phyloP scores from a whole-genome alignment of 202 grass and related monocot genomes.

The Carex arenaria region DNA sequence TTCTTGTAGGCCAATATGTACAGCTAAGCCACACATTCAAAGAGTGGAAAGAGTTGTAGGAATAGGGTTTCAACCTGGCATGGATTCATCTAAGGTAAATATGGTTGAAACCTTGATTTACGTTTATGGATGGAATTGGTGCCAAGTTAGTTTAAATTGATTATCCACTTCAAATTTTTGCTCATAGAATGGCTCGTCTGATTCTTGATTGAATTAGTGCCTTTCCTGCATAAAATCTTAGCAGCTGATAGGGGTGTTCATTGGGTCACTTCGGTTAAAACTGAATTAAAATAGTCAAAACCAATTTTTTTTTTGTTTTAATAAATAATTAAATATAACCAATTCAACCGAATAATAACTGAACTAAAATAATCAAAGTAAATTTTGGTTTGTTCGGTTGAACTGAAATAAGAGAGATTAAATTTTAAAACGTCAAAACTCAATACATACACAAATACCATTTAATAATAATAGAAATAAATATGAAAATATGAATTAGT shows the following conservation, averaged over 20 bases:
- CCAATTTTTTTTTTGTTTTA: no score
- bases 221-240: not conserved
- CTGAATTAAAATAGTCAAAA: no score
- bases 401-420: no score
- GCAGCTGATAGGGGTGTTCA: not conserved
- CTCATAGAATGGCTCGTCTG: not conserved
- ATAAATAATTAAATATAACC: no score
- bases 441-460: no score
- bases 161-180: not conserved
- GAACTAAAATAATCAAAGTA: no score
- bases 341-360: no score
- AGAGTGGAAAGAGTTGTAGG: conserved; percentile 84
- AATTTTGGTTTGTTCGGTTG: no score
- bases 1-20: conserved; percentile 53
- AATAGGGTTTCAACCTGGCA: conserved; percentile 87
- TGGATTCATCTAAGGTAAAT: conserved; percentile 84
- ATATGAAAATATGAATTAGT: no score
- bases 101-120: conserved; percentile 16
- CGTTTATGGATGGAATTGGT: not conserved
- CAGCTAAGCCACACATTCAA: conserved; percentile 67
- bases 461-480: no score
- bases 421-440: no score
- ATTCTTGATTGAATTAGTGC: not conserved
- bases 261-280: no score
- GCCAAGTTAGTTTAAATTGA: not conserved